Evolutionary conservation across 306 rosid genomes (phyloP), one percentile per base, ranked within the genome.

Genomic region (Fragaria nilgerrensis): DNA sequence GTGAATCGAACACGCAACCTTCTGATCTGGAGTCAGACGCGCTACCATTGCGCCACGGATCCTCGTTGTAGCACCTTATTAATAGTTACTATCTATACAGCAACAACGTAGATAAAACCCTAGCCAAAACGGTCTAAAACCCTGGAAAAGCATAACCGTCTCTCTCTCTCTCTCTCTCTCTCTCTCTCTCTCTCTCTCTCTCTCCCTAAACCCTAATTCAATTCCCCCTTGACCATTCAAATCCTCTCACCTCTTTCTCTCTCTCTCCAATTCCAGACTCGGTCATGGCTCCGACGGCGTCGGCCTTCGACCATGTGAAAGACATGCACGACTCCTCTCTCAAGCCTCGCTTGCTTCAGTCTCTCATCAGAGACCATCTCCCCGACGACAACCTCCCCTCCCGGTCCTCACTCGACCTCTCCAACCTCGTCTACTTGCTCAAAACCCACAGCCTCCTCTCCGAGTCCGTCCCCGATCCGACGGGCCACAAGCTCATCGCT

Each of bases 321-420:
- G 76, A 82, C 86, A 86, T 95, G 96, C 68, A 92, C 78, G 96
- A 95, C 62, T 87, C 79, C 44, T 87, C 91, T 2, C 72, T 92
- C 75, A 90, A 86, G 70, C 98, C 97, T 16, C 92, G 97, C 17
- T 69, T 92, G 84, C 88, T 95, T 67, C 82, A 61, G 4, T 72
- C 84, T 39, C 85, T 95, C 37, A 65, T 86, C 63, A 81, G 82
- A 61, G 91, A 89, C 56, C 79, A 85, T 11, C 47, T 92, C 78
- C 76, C 87, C 1, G 86, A 85, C 41, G 74, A 76, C 4, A 84
- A 3, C 79, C 68, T 20, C 78, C 76, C 87, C 1, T 88, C 86
- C 44, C 65, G 72, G 20, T 79, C 79, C 77, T 84, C 87, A 7
- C 82, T 86, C 0, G 79, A 86, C 25, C 82, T 95, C 34, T 86